Evolutionary conservation across 805 yeast species (phyloP).

Genomic region (Yamadazyma ubonensis): DNA sequence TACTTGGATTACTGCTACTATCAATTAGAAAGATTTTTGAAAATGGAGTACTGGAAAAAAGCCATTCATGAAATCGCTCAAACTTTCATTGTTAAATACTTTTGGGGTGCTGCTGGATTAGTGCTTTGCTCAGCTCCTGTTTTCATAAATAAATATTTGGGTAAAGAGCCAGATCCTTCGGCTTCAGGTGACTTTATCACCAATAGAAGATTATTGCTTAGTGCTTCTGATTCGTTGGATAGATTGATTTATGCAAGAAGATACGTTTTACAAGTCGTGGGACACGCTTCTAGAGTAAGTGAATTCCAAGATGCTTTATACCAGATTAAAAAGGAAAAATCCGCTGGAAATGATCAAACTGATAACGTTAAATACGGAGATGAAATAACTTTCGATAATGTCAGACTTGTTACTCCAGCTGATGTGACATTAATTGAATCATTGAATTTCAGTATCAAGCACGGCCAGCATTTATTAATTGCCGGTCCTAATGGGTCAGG

Average conservation of each 20-base stretch:
- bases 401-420: slow-evolving; percentile 84
- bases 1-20: slow-evolving; percentile 77
- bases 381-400: slow-evolving; percentile 66
- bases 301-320: slow-evolving; percentile 65
- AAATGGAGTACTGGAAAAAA: slow-evolving; percentile 71
- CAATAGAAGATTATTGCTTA: slow-evolving; percentile 76
- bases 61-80: slow-evolving; percentile 83
- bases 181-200: slow-evolving; percentile 85
- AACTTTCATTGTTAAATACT: slow-evolving; percentile 83
- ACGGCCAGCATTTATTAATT: slow-evolving; percentile 81
- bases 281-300: slow-evolving; percentile 74
- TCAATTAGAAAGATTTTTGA: slow-evolving; percentile 72
- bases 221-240: slow-evolving; percentile 87
- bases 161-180: slow-evolving; percentile 40
- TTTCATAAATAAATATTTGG: slow-evolving; percentile 58
- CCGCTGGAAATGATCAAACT: background rate
- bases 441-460: slow-evolving; percentile 68
- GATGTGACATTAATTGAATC: slow-evolving; percentile 68
- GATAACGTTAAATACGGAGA: slow-evolving; percentile 39
- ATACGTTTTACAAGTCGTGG: slow-evolving; percentile 77
- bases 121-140: slow-evolving; percentile 86
- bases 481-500: slow-evolving; percentile 98
- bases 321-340: slow-evolving; percentile 36
- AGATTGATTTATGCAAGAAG: slow-evolving; percentile 81
- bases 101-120: slow-evolving; percentile 95